Base-by-base conservation (phyloP, 2,329 filamentous ascomycete genomes). In the Exserohilum turcica region DNA sequence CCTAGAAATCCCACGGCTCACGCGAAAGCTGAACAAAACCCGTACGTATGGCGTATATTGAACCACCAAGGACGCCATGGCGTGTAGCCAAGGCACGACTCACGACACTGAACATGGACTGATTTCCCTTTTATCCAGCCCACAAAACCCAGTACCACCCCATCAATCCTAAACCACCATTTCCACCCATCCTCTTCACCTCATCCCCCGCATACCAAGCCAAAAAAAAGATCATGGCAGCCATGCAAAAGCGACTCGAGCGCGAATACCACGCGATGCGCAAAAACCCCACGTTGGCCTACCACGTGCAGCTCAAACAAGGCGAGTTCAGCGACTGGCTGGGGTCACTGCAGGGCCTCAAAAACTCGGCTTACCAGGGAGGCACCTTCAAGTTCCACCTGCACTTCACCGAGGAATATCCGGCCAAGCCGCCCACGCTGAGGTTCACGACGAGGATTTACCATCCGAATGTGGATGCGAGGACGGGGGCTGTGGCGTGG, bases 381-480 rank as follows among this genome's bases (percentile, higher is more conserved):
- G 50, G 50, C 0, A 52, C 18, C 5, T 52, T 52, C 15, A 8
- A 3, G 3, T 48, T 48, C 31, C 32, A 47, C 37, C 21, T 52
- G 15, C 43, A 47, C 10, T 52, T 48, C 44, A 48, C 50, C 28
- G 37, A 48, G 0, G 50, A 48, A 3, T 52, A 48, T 10, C 50
- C 50, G 0, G 37, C 29, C 13, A 27, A 38, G 19, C 50, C 50
- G 9, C 50, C 50, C 3, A 52, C 36, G 13, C 9, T 52, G 1
- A 43, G 27, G 5, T 52, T 52, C 12, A 38, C 32, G 4, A 52
- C 43, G 1, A 48, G 48, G 8, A 48, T 52, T 18, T 52, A 52
- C 27, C 50, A 48, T 18, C 43, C 50, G 5, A 52, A 52, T 5
- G 31, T 52, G 0, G 27, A 52, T 5, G 29, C n/a, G 0, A 31